Evolutionary conservation across 2,329 filamentous ascomycete genomes (phyloP).

Genomic region (Xylariaceae sp.): DNA sequence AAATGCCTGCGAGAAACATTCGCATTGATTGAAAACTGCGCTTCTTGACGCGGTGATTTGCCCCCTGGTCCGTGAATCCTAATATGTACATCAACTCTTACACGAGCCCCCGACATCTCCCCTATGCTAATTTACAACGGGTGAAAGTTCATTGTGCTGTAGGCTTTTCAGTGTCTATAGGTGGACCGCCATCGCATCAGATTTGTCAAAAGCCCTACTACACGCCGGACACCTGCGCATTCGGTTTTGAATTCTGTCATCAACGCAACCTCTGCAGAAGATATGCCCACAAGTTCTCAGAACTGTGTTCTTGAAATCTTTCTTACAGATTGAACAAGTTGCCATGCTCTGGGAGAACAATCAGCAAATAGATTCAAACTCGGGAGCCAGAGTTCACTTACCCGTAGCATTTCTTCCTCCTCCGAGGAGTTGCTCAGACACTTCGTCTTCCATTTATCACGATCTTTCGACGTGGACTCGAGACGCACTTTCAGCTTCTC

Average conservation of each 20-base stretch:
- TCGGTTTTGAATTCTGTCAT: slow-evolving; percentile 84
- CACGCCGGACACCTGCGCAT: slow-evolving; percentile 96
- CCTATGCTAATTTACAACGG: slow-evolving; percentile 22
- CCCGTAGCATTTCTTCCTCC: slow-evolving; percentile 83
- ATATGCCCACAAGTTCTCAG: slow-evolving; percentile 94
- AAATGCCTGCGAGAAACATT: background rate
- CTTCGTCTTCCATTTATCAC: slow-evolving; percentile 85
- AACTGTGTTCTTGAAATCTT: slow-evolving; percentile 90
- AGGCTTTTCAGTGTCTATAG: slow-evolving; percentile 35
- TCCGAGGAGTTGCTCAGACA: slow-evolving; percentile 78
- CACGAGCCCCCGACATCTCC: slow-evolving; percentile 12
- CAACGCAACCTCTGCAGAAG: slow-evolving; percentile 89
- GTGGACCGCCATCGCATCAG: slow-evolving; percentile 81
- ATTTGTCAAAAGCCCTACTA: slow-evolving; percentile 86
- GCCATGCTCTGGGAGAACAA: slow-evolving; percentile 63
- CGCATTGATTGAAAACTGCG: background rate
- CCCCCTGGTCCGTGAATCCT: slow-evolving; percentile 6
- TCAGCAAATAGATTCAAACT: slow-evolving; percentile 36
- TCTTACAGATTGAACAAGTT: slow-evolving; percentile 89
- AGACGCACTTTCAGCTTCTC: slow-evolving; percentile 79
- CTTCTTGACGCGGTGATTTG: slow-evolving; percentile 4
- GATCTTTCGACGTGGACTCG: slow-evolving; percentile 77
- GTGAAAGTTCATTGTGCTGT: background rate
- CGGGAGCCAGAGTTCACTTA: slow-evolving; percentile 53
- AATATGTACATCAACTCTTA: slow-evolving; percentile 31